A percentile compares a stretch with the other conserved stretches of the same genome.
Evolutionary conservation across 768 basidiomycete species (phyloP).

Genomic region (Rhodosporidiobolus sp.): DNA sequence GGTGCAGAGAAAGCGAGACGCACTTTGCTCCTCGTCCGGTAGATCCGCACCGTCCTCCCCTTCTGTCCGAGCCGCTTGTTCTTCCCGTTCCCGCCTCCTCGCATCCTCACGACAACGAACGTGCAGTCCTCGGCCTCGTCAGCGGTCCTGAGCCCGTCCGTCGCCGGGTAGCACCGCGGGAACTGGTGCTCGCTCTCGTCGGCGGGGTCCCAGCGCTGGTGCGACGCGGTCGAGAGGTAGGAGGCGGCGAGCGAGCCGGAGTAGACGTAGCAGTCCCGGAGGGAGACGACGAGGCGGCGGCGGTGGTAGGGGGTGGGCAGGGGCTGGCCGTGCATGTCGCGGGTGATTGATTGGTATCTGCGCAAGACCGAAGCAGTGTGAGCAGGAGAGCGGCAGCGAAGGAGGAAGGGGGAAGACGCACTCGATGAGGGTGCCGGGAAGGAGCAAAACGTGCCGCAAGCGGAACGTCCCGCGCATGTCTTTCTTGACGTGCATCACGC

Average conservation of each 20-base stretch:
- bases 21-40: conserved; percentile 72
- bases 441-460: conserved; percentile 71
- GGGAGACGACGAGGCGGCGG: conserved; percentile 58
- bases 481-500: conserved; percentile 68
- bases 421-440: conserved; percentile 69
- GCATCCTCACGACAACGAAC: conserved; percentile 62
- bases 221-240: conserved; percentile 62
- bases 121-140: conserved; percentile 84
- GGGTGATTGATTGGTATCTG: conserved; percentile 20
- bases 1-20: background rate
- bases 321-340: conserved; percentile 53
- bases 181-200: conserved; percentile 42
- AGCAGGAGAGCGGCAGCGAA: background rate
- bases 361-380: too few relatives aligned
- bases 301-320: conserved; percentile 57
- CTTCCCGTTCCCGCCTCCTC: conserved; percentile 18
- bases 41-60: conserved; percentile 61
- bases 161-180: conserved; percentile 65
- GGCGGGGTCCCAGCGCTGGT: conserved; percentile 46
- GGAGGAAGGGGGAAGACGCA: conserved; percentile 55
- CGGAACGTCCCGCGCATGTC: conserved; percentile 73
- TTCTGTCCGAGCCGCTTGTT: conserved; percentile 56
- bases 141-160: conserved; percentile 82
- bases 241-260: conserved; percentile 65
- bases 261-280: conserved; percentile 73